These are phyloP conservation scores for Globisporangium irregulare DNA, from an alignment of 352 stramenopile species.

Conservation along the genomic window DNA sequence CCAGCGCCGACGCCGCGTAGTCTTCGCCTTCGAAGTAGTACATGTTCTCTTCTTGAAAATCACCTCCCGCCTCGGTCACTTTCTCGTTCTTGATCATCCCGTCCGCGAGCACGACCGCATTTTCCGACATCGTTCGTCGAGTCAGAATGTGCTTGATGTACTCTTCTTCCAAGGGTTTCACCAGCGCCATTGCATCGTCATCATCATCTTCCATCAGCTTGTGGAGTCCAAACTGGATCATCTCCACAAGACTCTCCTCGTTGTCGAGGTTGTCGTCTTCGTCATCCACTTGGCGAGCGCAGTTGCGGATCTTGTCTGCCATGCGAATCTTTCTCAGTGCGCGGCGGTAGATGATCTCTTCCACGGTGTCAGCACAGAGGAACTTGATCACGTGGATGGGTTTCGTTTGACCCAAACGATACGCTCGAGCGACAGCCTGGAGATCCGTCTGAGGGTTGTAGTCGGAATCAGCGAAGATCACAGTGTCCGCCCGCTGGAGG, in stretches of 20 bases:
- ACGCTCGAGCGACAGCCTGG: conserved; percentile 67
- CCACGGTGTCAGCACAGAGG: conserved; percentile 66
- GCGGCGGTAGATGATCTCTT: conserved; percentile 78
- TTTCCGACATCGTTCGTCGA: conserved; percentile 17
- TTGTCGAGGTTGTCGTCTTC: conserved; percentile 38
- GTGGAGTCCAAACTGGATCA: conserved; percentile 76
- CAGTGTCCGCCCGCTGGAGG: conserved; percentile 75
- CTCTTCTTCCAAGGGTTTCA: conserved; percentile 50
- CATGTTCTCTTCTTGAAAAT: conserved; percentile 77
- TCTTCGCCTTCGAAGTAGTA: conserved; percentile 84
- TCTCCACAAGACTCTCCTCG: conserved; percentile 50
- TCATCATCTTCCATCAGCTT: conserved; percentile 48
- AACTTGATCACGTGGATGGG: conserved; percentile 82
- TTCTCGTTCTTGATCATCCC: conserved; percentile 44
- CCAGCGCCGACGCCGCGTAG: conserved; percentile 40
- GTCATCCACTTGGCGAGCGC: conserved; percentile 34
- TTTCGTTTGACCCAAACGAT: conserved; percentile 71
- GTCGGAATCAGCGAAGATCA: conserved; percentile 79
- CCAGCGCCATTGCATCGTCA: conserved; percentile 25
- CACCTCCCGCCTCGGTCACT: conserved; percentile 47
- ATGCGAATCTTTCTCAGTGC: conserved; percentile 70
- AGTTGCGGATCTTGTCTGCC: conserved; percentile 67
- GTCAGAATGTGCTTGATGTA: conserved; percentile 54
- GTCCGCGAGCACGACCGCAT: conserved; percentile 8
- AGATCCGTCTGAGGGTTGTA: conserved; percentile 77